A percentile compares a stretch with the other conserved stretches of the same genome.
phyloP scores from a whole-genome alignment of 768 basidiomycete genomes.

The Xerocomus spinulosus region DNA sequence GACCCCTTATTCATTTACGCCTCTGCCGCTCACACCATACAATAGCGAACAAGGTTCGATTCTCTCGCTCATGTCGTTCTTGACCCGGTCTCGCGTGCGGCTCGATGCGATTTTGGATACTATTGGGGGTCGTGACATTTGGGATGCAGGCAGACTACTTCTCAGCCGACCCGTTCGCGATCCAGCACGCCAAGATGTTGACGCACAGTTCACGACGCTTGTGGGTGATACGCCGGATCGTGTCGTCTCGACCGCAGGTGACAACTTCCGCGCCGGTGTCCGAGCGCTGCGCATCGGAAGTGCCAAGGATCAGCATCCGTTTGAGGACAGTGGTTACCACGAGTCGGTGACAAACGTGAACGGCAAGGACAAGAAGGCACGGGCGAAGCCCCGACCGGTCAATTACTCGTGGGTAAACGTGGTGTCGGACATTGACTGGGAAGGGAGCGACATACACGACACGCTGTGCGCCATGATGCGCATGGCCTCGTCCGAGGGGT shows the following conservation, averaged over 20 bases:
- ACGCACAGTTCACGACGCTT: constrained; percentile 71
- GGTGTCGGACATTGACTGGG: constrained; percentile 78
- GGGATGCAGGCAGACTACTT: constrained; percentile 67
- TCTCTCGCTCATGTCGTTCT: constrained; percentile 24
- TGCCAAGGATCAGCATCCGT: constrained; percentile 25
- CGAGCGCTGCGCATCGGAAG: constrained; percentile 45
- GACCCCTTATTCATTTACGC: constrained; percentile 28
- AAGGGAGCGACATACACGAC: constrained; percentile 69
- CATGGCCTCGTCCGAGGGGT: constrained; percentile 33
- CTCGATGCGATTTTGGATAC: constrained; percentile 86
- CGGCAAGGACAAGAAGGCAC: constrained; percentile 31
- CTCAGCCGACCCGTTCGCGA: constrained; percentile 36
- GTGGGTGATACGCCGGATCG: constrained; percentile 67
- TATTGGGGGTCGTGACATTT: constrained; percentile 73
- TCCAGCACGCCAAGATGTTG: constrained; percentile 26
- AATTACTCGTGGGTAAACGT: constrained; percentile 82
- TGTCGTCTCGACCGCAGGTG: constrained; percentile 63
- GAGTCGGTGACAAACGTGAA: constrained; percentile 15
- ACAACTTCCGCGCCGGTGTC: constrained; percentile 70
- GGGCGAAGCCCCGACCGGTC: constrained; percentile 39
- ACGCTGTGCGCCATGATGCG: constrained; percentile 38
- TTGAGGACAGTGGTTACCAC: constrained; percentile 25
- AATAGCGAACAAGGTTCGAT: constrained; percentile 24
- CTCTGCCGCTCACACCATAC: constrained; percentile 29
- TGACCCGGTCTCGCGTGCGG: constrained; percentile 26